Evolutionary conservation across 139 green algal genomes (phyloP).

Genomic region (Ostreobium quekettii): DNA sequence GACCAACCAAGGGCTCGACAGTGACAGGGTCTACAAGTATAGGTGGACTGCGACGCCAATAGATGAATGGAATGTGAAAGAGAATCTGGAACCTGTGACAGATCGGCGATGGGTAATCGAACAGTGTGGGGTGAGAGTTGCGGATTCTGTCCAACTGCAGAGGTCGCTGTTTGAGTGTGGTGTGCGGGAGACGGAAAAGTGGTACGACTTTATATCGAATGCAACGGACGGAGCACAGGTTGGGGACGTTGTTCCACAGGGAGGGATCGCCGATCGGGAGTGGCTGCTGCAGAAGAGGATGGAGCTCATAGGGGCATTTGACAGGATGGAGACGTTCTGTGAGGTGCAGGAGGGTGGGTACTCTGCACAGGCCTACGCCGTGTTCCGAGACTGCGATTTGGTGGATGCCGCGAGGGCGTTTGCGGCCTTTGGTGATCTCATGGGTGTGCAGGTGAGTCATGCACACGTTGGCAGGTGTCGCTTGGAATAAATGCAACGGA

Average conservation of each 20-base stretch:
- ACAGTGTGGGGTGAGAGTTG: background rate
- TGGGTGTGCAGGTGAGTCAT: background rate
- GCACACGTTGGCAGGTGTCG: background rate
- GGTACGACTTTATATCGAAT: background rate
- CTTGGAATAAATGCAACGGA: background rate
- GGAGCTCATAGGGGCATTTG: background rate
- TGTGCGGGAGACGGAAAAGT: background rate
- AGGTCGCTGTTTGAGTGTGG: background rate
- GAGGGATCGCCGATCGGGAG: background rate
- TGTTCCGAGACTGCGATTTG: background rate
- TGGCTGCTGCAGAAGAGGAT: background rate
- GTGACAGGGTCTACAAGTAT: background rate
- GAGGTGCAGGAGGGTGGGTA: background rate
- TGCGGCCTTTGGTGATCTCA: background rate
- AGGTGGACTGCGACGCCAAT: background rate
- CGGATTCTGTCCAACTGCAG: background rate
- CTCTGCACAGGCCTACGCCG: background rate
- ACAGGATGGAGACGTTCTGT: background rate
- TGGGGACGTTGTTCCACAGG: background rate
- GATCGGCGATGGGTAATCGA: background rate
- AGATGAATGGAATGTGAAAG: background rate
- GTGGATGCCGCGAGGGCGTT: background rate
- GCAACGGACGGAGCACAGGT: background rate
- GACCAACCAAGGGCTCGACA: background rate
- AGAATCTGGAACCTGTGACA: background rate